Evolutionary conservation across 2,329 filamentous ascomycete genomes (phyloP), one percentile per base, ranked within the genome.

Genomic region (Microascus cirrosus): DNA sequence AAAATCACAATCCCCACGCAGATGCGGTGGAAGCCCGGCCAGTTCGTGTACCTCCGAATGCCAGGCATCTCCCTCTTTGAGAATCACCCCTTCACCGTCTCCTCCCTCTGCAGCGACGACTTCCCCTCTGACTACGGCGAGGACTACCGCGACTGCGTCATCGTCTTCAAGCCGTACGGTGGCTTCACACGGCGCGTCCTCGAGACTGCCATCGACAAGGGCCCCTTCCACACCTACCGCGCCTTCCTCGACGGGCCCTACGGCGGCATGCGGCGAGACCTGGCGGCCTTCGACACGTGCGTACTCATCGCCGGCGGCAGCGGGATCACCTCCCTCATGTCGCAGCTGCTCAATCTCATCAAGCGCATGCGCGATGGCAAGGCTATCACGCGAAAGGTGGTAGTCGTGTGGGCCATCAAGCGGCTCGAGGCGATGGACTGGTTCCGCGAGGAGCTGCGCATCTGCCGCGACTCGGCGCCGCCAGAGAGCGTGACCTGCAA

Each of bases 341-440:
- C 90, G 10, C 91, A 97, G 68, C 77, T 97, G 2, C 78, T 96
- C 24, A 90, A 95, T 63, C 77, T 97, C n/a, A 95, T 96, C 73
- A 96, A 96, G 73, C 85, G 91, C 60, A 96, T 97, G 87, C 85
- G 91, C 60, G 92, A 96, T 67, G 89, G 90, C 55, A 96, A 96
- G 71, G 92, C 93, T 36, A 90, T 96, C 52, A 96, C 92, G 1
- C 90, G 88, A 69, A 89, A 87, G 62, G 87, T 97, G 5, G 87
- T 94, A 18, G 89, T 97, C 1, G 83, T 97, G n/a, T 97, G 93
- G 93, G 85, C 92, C 5, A 77, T 96, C 63, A 95, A 94, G 72
- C 84, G 89, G 58, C 84, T 94, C 15, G 93, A 96, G 70, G 90
- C 90, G 1, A 90, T 97, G 85, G 90, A 96, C 68, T 97, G 93